A percentile compares a stretch with the other conserved stretches of the same genome.
Conservation (phyloP, 148 eudicot species). For the Chenopodium suecicum region DNA sequence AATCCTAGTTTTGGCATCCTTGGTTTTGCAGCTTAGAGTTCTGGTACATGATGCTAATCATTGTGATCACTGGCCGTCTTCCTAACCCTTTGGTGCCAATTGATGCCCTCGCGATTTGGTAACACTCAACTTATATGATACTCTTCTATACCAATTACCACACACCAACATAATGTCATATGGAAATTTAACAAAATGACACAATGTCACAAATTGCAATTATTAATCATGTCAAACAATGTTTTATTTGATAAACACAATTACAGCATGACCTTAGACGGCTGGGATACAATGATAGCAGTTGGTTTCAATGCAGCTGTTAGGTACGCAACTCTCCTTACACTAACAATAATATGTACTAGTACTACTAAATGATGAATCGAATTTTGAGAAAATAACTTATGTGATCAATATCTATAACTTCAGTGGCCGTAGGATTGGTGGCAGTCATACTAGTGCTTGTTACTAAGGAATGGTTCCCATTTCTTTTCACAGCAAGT, state of each 20-base stretch:
- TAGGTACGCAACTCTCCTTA: constrained; percentile 36
- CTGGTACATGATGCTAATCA: constrained; percentile 59
- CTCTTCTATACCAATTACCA: no score
- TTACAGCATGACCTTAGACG: constrained; percentile 64
- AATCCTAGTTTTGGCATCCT: no score
- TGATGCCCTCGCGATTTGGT: constrained; percentile 50
- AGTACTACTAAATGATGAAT: no score
- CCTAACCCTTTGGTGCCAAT: constrained; percentile 52
- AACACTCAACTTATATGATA: background rate
- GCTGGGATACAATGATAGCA: constrained; percentile 84
- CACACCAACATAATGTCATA: no score
- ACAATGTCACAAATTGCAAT: no score
- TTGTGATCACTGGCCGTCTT: constrained; percentile 59
- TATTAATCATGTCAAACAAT: no score
- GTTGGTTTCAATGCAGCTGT: constrained; percentile 80
- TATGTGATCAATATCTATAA: constrained; percentile 7
- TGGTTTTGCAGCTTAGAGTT: constrained; percentile 58
- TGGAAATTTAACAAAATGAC: no score
- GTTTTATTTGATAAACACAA: no score
- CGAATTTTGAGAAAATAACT: no score
- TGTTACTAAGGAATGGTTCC: constrained; percentile 57
- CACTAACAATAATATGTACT: no score
- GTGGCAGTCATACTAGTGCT: constrained; percentile 41
- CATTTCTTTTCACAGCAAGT: constrained; percentile 62
- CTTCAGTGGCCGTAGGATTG: constrained; percentile 53